Evolutionary conservation across 129 eudicot genomes (phyloP).

Genomic region (Scalesia atractyloides): DNA sequence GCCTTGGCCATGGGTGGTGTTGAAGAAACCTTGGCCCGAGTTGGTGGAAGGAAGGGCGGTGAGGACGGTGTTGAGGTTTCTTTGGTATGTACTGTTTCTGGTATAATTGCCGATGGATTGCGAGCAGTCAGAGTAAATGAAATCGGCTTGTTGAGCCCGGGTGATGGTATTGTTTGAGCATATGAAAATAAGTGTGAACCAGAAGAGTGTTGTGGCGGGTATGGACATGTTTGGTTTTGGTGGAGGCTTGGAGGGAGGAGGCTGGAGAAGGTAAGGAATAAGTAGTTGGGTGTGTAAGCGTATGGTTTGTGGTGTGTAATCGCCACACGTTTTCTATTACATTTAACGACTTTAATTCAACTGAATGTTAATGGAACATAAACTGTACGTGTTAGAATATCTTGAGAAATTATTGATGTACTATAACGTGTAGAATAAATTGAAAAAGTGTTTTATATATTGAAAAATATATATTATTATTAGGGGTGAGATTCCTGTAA

Average conservation of each 20-base stretch:
- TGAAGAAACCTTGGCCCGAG: not conserved
- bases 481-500: no score
- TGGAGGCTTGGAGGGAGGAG: not conserved
- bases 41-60: slow-evolving; percentile 1
- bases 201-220: not conserved
- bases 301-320: no score
- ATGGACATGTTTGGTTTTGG: not conserved
- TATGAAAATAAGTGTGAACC: not conserved
- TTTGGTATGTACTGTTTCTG: not conserved
- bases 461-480: no score
- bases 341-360: no score
- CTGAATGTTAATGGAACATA: no score
- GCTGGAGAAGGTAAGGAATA: not conserved
- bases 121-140: not conserved
- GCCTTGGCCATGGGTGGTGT: not conserved
- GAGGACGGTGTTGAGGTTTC: not conserved
- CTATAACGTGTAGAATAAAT: no score
- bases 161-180: not conserved
- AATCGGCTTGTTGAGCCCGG: not conserved
- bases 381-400: no score
- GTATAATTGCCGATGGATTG: not conserved
- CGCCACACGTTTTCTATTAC: no score
- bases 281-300: no score
- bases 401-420: no score
- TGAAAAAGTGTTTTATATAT: no score